Evolutionary conservation across 2,329 filamentous ascomycete species (phyloP).

Genomic region (Mycosphaerella arachidis): DNA sequence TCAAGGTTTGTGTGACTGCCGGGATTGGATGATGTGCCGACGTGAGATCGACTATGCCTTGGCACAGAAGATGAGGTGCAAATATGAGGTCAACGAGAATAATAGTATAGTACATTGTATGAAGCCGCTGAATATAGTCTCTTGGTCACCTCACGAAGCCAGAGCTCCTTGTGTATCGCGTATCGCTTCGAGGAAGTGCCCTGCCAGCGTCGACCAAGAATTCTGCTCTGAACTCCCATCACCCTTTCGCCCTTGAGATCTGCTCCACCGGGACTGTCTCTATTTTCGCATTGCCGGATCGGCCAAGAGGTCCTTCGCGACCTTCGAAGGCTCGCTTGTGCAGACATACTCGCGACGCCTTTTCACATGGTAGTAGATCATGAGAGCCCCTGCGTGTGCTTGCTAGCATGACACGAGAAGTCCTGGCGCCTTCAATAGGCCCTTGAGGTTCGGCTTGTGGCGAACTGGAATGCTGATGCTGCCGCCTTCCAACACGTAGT

Average conservation of each 20-base stretch:
- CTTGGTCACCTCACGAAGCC: too few relatives aligned
- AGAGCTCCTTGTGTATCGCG: too few relatives aligned
- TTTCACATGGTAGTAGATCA: neutral
- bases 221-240: too few relatives aligned
- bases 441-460: neutral
- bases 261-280: too few relatives aligned
- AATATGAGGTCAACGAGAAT: neutral
- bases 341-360: too few relatives aligned
- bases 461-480: neutral
- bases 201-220: too few relatives aligned
- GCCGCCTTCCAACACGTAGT: neutral
- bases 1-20: neutral
- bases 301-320: neutral
- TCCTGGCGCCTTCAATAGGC: neutral
- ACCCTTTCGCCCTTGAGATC: too few relatives aligned
- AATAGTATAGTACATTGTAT: neutral
- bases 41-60: neutral
- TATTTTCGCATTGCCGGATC: neutral
- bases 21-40: neutral
- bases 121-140: too few relatives aligned
- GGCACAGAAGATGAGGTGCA: neutral
- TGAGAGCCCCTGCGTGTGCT: neutral
- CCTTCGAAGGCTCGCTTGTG: neutral
- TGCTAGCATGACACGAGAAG: constrained; percentile 1
- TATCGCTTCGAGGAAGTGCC: too few relatives aligned